phyloP scores from a whole-genome alignment of 371 early-diverging fungal species.

The Mortierella sp. region DNA sequence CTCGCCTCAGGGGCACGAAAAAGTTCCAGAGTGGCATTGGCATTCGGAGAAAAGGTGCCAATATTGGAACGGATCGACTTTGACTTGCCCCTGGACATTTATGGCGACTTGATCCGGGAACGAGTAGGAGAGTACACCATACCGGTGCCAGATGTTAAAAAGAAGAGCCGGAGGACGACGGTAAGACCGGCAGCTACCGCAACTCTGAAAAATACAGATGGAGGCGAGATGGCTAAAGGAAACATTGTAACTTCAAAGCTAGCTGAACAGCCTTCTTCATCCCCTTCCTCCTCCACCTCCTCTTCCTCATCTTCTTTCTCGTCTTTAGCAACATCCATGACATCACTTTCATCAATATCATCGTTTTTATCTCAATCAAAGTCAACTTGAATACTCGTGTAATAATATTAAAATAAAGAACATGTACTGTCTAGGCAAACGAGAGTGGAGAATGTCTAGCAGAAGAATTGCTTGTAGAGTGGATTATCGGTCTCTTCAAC shows the following conservation, averaged over 20 bases:
- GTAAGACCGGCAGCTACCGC: background rate
- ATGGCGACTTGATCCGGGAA: constrained; percentile 43
- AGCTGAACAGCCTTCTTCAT: background rate
- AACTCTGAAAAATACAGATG: background rate
- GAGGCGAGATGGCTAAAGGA: background rate
- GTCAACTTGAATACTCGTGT: background rate
- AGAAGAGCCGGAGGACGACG: background rate
- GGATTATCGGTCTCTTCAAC: constrained; percentile 93
- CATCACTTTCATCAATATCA: background rate
- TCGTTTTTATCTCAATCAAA: background rate
- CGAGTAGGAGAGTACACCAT: constrained; percentile 15
- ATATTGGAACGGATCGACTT: constrained; percentile 61
- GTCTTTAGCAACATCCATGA: background rate
- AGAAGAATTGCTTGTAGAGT: constrained; percentile 84
- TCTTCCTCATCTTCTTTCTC: no score
- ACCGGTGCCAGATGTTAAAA: background rate
- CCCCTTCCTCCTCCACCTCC: background rate
- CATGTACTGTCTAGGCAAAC: background rate
- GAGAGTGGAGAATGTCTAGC: constrained; percentile 13
- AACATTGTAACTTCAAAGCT: background rate
- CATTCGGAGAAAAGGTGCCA: constrained; percentile 68
- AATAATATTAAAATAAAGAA: background rate
- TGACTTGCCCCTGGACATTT: constrained; percentile 55
- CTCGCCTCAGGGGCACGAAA: constrained; percentile 40
- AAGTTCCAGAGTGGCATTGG: constrained; percentile 56